Base-by-base conservation (phyloP, 148 eudicot species). In the Simmondsia chinensis region DNA sequence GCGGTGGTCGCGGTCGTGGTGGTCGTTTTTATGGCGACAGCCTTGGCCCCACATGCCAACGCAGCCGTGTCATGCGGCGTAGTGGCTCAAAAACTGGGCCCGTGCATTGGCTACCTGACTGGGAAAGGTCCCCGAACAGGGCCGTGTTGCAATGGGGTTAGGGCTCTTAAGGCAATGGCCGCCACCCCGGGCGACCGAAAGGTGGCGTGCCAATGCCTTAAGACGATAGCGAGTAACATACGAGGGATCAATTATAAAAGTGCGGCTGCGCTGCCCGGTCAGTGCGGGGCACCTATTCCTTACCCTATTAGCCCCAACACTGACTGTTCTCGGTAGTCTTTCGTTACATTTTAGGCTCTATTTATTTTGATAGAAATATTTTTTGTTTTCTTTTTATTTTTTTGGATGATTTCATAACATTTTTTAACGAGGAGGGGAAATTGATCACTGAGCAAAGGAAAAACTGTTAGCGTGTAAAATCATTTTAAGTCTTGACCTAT, bases 281-380 rank as follows among this genome's bases (percentile, higher is more conserved):
- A 44, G 9, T 65, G 70, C 27, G 46, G 55, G 2, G 64, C 46
- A 20, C 17, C 22, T 7, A 40, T 65, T 27, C 32, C 64, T 41
- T 64, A 49, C 22, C 4, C 59, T 24, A 52, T 65, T 18, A 65
- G 60, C 36, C 59, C 54, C 10, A 18, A 32, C 46, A 45, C n/a
- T n/a, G n/a, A n/a, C n/a, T n/a, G n/a, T n/a, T n/a, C n/a, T n/a
- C n/a, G n/a, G n/a, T n/a, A n/a, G n/a, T n/a, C n/a, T n/a, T n/a
- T n/a, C n/a, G n/a, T n/a, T n/a, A n/a, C n/a, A n/a, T n/a, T n/a
- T n/a, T n/a, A n/a, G n/a, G n/a, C n/a, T n/a, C n/a, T n/a, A n/a
- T n/a, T n/a, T n/a, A n/a, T n/a, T n/a, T n/a, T n/a, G n/a, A n/a
- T n/a, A n/a, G n/a, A n/a, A n/a, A n/a, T n/a, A n/a, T n/a, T n/a